phyloP scores from a whole-genome alignment of 2,329 filamentous ascomycete genomes.

The Trichoderma harzianum region DNA sequence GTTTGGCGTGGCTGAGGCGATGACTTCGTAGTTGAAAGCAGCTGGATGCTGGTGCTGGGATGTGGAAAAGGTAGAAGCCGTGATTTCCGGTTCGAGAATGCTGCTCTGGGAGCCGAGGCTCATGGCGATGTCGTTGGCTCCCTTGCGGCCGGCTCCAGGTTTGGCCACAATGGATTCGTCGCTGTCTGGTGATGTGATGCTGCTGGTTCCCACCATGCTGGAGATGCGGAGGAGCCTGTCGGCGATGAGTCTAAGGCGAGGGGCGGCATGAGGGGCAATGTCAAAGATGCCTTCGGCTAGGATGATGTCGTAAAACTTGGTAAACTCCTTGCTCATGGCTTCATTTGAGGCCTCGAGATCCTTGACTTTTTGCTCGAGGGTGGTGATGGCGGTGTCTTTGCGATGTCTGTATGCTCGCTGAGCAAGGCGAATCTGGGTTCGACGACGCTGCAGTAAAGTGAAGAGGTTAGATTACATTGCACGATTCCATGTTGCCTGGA shows the following conservation, averaged over 20 bases:
- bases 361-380: slow-evolving; percentile 66
- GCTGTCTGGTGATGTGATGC: slow-evolving; percentile 19
- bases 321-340: slow-evolving; percentile 70
- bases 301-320: slow-evolving; percentile 62
- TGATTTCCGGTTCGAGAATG: not conserved
- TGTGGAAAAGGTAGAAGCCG: not conserved
- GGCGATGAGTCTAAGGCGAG: slow-evolving; percentile 54
- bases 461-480: slow-evolving; percentile 23
- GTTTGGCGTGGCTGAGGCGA: slow-evolving; percentile 48
- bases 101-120: not conserved
- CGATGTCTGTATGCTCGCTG: slow-evolving; percentile 81
- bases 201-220: slow-evolving; percentile 42
- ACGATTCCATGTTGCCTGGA: not conserved
- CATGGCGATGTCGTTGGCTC: slow-evolving; percentile 9
- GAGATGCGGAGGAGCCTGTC: slow-evolving; percentile 57
- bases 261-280: slow-evolving; percentile 53
- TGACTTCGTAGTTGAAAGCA: slow-evolving; percentile 42
- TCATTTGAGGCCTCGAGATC: slow-evolving; percentile 67
- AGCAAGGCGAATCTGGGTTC: slow-evolving; percentile 82
- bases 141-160: slow-evolving; percentile 2
- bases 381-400: slow-evolving; percentile 77
- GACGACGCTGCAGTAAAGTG: slow-evolving; percentile 56
- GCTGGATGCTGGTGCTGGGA: slow-evolving; percentile 2
- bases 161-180: slow-evolving; percentile 10
- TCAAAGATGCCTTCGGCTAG: slow-evolving; percentile 56